Percentiles rank a stretch among this genome's conserved stretches.
Conservation (phyloP, 768 basidiomycete species). For the Myochromella boudieri region DNA sequence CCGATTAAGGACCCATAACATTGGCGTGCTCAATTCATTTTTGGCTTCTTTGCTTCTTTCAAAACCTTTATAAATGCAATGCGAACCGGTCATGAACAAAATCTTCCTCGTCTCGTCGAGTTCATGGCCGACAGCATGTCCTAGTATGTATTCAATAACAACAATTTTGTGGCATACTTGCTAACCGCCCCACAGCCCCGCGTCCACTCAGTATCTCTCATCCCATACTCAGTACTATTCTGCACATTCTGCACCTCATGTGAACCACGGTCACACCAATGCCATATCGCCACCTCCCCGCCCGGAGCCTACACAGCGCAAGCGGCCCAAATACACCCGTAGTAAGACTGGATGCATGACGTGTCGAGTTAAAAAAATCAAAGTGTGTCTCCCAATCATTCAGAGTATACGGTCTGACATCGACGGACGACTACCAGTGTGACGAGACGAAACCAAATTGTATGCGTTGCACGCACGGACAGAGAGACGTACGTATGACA, state of each 20-base stretch:
- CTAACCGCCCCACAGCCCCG: conserved; percentile 30
- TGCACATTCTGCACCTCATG: conserved; percentile 34
- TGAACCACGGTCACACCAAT: conserved; percentile 46
- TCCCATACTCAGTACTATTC: conserved; percentile 40
- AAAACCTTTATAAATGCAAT: conserved; percentile 55
- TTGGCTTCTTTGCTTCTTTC: conserved; percentile 34
- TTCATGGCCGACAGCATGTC: conserved; percentile 53
- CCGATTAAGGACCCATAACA: conserved; percentile 43
- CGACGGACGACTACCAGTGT: conserved; percentile 49
- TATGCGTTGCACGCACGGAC: conserved; percentile 82
- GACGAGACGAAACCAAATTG: conserved; percentile 90
- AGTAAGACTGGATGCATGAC: conserved; percentile 95
- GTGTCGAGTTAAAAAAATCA: conserved; percentile 93
- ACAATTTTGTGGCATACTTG: conserved; percentile 17
- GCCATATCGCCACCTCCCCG: conserved; percentile 48
- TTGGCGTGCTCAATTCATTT: conserved; percentile 42
- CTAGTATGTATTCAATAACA: conserved; percentile 43
- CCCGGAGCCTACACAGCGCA: conserved; percentile 55
- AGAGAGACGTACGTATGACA: conserved; percentile 64
- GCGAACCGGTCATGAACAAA: conserved; percentile 37
- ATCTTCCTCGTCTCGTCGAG: conserved; percentile 37
- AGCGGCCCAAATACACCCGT: conserved; percentile 90
- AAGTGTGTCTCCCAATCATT: conserved; percentile 50
- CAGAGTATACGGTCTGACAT: conserved; percentile 1
- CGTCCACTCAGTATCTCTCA: conserved; percentile 39